These are phyloP conservation scores for Leishmania aethiopica DNA, from an alignment of 208 protist species.

Conservation along the genomic window DNA sequence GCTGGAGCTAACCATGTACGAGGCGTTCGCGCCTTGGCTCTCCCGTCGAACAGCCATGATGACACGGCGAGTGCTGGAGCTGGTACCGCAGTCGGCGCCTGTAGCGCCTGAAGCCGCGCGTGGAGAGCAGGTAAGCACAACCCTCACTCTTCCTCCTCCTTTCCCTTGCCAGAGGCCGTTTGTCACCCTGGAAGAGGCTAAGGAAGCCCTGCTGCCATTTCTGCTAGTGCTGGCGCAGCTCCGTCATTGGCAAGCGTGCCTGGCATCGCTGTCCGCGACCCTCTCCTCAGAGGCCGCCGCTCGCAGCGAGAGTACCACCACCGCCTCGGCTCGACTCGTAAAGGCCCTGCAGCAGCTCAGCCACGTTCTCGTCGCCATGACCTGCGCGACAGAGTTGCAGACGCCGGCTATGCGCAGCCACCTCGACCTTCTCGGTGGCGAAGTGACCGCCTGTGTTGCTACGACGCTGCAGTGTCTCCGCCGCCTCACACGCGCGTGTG, in stretches of 20 bases:
- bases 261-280: neutral
- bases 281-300: neutral
- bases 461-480: constrained; percentile 18
- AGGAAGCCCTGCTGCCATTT: constrained; percentile 15
- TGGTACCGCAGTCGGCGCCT: constrained; percentile 1
- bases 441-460: constrained; percentile 8
- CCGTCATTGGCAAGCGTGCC: constrained; percentile 22
- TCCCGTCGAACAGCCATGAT: constrained; percentile 15
- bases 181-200: constrained; percentile 1
- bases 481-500: constrained; percentile 7
- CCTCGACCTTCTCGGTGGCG: constrained; percentile 12
- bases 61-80: constrained; percentile 17
- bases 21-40: constrained; percentile 8
- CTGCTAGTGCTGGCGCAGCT: constrained; percentile 24
- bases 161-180: neutral
- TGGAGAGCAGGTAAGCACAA: neutral
- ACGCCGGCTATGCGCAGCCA: constrained; percentile 19
- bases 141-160: neutral
- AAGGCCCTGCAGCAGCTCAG: constrained; percentile 19
- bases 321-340: neutral
- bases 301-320: neutral
- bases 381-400: constrained; percentile 19
- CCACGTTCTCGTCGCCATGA: constrained; percentile 16
- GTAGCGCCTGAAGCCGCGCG: neutral
- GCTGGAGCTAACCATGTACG: constrained; percentile 13